phyloP scores from a whole-genome alignment of 2,329 filamentous ascomycete genomes.

The Cordyceps javanica region DNA sequence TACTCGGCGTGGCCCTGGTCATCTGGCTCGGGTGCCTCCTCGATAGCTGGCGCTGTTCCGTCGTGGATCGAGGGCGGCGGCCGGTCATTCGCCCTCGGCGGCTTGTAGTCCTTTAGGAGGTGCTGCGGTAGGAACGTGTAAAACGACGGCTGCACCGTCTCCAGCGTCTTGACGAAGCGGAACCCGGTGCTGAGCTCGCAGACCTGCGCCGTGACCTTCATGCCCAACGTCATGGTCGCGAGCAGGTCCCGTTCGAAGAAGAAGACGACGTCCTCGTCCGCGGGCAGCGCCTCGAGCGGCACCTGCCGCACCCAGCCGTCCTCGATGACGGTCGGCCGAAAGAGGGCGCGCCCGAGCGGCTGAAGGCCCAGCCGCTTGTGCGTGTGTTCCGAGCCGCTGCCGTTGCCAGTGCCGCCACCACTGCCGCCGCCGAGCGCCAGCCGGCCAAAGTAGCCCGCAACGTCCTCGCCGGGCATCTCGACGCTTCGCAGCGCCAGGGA shows the following conservation, averaged over 20 bases:
- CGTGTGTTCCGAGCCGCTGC: too few species aligned
- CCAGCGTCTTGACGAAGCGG: constrained; percentile 56
- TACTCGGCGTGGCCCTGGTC: neutral
- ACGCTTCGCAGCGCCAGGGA: constrained; percentile 57
- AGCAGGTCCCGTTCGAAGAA: constrained; percentile 59
- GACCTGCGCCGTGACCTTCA: constrained; percentile 53
- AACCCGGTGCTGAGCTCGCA: constrained; percentile 56
- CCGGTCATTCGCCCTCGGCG: constrained; percentile 41
- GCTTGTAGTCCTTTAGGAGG: constrained; percentile 61
- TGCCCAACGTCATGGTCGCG: constrained; percentile 52
- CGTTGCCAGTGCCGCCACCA: too few species aligned
- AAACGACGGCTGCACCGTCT: constrained; percentile 53
- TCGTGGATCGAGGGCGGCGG: constrained; percentile 40
- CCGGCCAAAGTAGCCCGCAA: constrained; percentile 38
- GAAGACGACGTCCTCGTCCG: constrained; percentile 36
- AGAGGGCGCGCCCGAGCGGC: constrained; percentile 39
- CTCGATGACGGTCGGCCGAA: constrained; percentile 40
- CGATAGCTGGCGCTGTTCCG: constrained; percentile 16
- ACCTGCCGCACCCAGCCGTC: constrained; percentile 38
- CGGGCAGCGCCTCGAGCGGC: constrained; percentile 13
- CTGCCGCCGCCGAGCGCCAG: constrained; percentile 26
- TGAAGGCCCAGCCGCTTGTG: constrained; percentile 26
- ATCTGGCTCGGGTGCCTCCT: constrained; percentile 11
- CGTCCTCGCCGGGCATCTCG: constrained; percentile 35
- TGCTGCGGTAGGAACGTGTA: constrained; percentile 62